These are phyloP conservation scores for Candida coquimbonensis DNA, from an alignment of 805 yeast genomes.

Conservation along the genomic window DNA sequence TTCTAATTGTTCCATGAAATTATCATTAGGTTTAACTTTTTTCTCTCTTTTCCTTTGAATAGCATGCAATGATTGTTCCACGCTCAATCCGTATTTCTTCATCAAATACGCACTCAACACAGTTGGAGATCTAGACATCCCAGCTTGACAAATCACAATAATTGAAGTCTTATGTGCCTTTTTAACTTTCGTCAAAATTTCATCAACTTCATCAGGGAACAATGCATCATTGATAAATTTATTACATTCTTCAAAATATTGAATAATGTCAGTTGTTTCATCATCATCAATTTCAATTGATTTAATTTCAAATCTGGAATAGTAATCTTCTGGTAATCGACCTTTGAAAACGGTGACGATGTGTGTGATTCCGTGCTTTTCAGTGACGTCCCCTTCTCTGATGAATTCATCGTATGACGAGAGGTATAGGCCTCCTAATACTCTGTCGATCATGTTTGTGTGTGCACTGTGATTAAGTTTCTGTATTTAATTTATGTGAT, in stretches of 20 bases:
- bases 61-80: constrained; percentile 64
- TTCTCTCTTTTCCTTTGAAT: constrained; percentile 54
- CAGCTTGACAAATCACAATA: constrained; percentile 80
- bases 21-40: constrained; percentile 60
- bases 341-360: constrained; percentile 68
- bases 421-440: constrained; percentile 74
- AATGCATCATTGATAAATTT: constrained; percentile 61
- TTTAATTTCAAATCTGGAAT: constrained; percentile 40
- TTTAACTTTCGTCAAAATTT: constrained; percentile 19
- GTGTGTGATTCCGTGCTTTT: constrained; percentile 54
- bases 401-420: constrained; percentile 67
- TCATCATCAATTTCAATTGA: constrained; percentile 72
- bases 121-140: constrained; percentile 85
- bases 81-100: constrained; percentile 57
- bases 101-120: constrained; percentile 83
- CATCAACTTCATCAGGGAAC: constrained; percentile 34
- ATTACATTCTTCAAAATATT: constrained; percentile 53
- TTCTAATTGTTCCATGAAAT: constrained; percentile 66
- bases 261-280: constrained; percentile 56
- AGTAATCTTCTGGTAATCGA: constrained; percentile 45
- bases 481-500: too few relatives aligned
- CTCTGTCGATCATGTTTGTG: constrained; percentile 40
- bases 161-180: constrained; percentile 37
- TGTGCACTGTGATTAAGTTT: too few relatives aligned
- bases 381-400: constrained; percentile 42